These are phyloP conservation scores for Athelia psychrophila DNA, from an alignment of 1,284 basidiomycete species.

Conservation along the genomic window DNA sequence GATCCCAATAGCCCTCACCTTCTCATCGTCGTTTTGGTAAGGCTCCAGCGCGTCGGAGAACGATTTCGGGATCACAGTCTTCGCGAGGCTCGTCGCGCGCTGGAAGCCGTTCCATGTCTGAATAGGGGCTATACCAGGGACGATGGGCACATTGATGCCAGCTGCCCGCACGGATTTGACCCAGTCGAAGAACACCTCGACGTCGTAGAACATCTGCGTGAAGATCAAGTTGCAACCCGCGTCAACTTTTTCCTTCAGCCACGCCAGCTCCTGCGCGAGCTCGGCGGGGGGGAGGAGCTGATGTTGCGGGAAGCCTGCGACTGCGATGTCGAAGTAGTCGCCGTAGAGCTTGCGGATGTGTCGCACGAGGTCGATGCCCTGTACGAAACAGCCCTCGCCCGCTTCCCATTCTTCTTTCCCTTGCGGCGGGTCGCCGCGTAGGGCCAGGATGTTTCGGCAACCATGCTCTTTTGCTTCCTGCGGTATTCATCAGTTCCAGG, in stretches of 20 bases:
- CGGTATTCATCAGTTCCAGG: slow-evolving; percentile 11
- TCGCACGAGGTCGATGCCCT: slow-evolving; percentile 88
- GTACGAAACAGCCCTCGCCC: slow-evolving; percentile 83
- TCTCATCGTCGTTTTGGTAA: slow-evolving; percentile 89
- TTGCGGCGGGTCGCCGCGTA: slow-evolving; percentile 89
- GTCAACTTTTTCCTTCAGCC: slow-evolving; percentile 86
- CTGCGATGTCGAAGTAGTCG: slow-evolving; percentile 93
- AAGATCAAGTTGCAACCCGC: slow-evolving; percentile 90
- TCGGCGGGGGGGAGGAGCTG: slow-evolving; percentile 67
- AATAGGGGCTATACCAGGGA: slow-evolving; percentile 96
- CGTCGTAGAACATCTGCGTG: slow-evolving; percentile 96
- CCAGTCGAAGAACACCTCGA: slow-evolving; percentile 83
- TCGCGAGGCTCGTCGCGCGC: slow-evolving; percentile 87
- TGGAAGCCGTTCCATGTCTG: slow-evolving; percentile 98
- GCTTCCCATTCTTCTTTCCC: slow-evolving; percentile 92
- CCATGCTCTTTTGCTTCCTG: slow-evolving; percentile 91
- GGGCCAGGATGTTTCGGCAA: slow-evolving; percentile 93
- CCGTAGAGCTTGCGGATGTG: slow-evolving; percentile 82
- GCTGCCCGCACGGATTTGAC: slow-evolving; percentile 79
- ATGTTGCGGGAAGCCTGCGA: slow-evolving; percentile 87
- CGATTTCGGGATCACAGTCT: slow-evolving; percentile 78
- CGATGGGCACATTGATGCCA: slow-evolving; percentile 92
- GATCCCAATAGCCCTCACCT: slow-evolving; percentile 86
- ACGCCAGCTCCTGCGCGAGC: slow-evolving; percentile 80
- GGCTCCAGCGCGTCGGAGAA: slow-evolving; percentile 86